Evolutionary conservation across 1,284 basidiomycete genomes (phyloP), one percentile per base, ranked within the genome.

Genomic region (Gomphus sp.): DNA sequence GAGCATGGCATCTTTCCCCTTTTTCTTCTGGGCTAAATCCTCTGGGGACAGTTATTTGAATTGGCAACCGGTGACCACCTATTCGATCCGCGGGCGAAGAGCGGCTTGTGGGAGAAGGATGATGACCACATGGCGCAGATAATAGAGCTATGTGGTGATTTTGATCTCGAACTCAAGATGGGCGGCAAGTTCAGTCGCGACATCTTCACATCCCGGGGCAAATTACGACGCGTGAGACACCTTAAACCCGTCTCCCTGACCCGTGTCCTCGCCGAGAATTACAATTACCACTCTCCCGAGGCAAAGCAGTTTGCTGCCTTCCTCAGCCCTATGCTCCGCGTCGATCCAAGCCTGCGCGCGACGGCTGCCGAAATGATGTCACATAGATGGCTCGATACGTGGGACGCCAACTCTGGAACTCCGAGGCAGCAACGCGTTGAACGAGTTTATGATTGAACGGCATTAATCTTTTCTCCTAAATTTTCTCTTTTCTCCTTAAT

Each of bases 111-210:
- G 71, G 88, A 85, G 65, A 95, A 95, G 73, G 93, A 96, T 71
- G 93, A 95, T 69, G 93, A 96, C 70, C 92, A 95, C 68, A 89
- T 96, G 78, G 93, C 93, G 7, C 92, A 94, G 72, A 87, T 95
- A 64, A 90, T 94, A 61, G 93, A 95, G 74, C 78, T 95, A 5
- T 74, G 94, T 59, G 92, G 92, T 51, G 82, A 87, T 69, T 84
- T 86, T 63, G 72, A 81, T 14, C 64, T 83, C 22, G 75, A 84
- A 59, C 78, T 87, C 44, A 92, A 91, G 72, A 86, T 91, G 76
- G 85, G 87, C 47, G 92, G 93, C 47, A 87, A 85, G 69, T 93
- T 87, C 70, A 88, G 85, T 65, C 80, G 84, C 57, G 91, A 94
- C 66, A 72, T 95, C 60, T 95, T 95, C 67, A 91, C 93, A 63